phyloP scores from a whole-genome alignment of 257 asterid genomes.

The Nicotiana tabacum region DNA sequence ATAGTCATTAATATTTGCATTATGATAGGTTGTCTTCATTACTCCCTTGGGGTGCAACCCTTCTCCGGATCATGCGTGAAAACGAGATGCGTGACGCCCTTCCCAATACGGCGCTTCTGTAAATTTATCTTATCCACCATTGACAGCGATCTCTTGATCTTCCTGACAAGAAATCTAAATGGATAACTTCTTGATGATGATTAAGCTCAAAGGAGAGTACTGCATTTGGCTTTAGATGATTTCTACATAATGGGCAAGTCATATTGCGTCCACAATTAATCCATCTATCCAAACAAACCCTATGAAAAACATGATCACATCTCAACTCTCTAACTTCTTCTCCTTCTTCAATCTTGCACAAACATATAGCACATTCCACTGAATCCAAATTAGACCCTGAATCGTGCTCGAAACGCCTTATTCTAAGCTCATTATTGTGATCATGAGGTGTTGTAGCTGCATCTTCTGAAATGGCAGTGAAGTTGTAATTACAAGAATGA shows the following conservation, averaged over 20 bases:
- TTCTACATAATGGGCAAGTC: constrained; percentile 25
- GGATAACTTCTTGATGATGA: background rate
- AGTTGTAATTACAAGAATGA: background rate
- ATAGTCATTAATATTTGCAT: too few species aligned
- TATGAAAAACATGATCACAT: constrained; percentile 24
- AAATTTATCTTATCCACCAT: constrained; percentile 22
- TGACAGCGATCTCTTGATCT: constrained; percentile 6
- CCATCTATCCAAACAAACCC: constrained; percentile 24
- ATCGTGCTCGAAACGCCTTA: background rate
- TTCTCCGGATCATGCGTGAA: too few species aligned
- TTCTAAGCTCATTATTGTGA: background rate
- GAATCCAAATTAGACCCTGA: background rate
- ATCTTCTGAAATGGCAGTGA: background rate
- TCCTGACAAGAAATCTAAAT: constrained; percentile 6
- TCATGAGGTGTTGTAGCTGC: background rate
- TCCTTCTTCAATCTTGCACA: constrained; percentile 18
- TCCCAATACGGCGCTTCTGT: background rate
- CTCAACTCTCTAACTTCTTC: constrained; percentile 18
- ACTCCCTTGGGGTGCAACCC: too few species aligned
- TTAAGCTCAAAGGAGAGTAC: background rate
- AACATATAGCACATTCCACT: constrained; percentile 2
- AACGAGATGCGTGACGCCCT: too few species aligned
- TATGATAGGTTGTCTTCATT: too few species aligned
- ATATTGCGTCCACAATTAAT: background rate
- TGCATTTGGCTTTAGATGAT: constrained; percentile 1